Evolutionary conservation across 345 rosid genomes (phyloP), one percentile per base, ranked within the genome.

Genomic region (Gossypium rotundifolium): DNA sequence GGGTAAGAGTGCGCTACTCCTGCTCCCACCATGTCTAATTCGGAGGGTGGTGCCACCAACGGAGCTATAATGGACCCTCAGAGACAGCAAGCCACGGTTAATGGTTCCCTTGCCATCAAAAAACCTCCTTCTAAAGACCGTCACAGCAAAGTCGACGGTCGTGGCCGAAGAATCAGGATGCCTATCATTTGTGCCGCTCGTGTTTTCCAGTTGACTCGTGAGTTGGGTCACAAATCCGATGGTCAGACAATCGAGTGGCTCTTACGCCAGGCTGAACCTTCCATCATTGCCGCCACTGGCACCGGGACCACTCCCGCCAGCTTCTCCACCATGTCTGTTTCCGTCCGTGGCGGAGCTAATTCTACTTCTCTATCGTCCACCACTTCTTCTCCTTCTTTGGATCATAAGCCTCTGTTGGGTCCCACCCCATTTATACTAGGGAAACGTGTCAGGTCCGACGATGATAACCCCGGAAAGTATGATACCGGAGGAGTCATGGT

Each of bases 181-280:
- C 99, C 99, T 1, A 93, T 96, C 79, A 93, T 93, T 16, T 96
- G 98, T 61, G 99, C 98, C 52, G 99, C 99, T 14, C 89, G 99
- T 13, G 99, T 96, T 49, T 95, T 95, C 75, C 99, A 95, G 84
- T 76, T 95, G 68, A 95, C 99, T 0, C 91, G 98, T 11, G 99
- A 96, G 87, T 84, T 96, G 14, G 99, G 99, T 13, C 99, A 93
- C 71, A 96, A 96, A 81, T 96, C 98, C 2, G 98, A 96, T 49
- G 99, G 99, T n/a, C 98, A 96, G 82, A 96, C 99, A 10, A 96
- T 96, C 29, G 98, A 96, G 77, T 96, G 99, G 99, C 89, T 96
- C 1, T 96, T 96, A 23, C 97, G 99, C 77, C 98, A 96, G 78
- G 99, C 98, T 1, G 99, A 96, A 86, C 98, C 98, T n/a, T 91